Evolutionary conservation across 2,329 filamentous ascomycete species (phyloP), one percentile per base, ranked within the genome.

Genomic region (Orbilia quercus): DNA sequence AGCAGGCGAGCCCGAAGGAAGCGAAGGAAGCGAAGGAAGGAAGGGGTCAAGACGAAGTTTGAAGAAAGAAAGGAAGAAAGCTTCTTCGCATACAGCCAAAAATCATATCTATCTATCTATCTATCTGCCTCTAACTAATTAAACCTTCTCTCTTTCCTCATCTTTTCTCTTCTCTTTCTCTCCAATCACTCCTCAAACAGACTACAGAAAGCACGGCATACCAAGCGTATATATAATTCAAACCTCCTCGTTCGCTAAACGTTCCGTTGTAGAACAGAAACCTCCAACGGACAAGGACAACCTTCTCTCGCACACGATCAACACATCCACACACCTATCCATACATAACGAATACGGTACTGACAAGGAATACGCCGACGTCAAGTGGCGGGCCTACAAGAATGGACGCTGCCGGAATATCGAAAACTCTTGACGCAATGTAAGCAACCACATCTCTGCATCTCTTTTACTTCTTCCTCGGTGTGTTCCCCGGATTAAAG

Each of bases 331-430:
- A n/a, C n/a, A n/a, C n/a, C n/a, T n/a, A n/a, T n/a, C n/a, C n/a
- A n/a, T n/a, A n/a, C n/a, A n/a, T n/a, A n/a, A n/a, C n/a, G n/a
- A n/a, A 42, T 48, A 34, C 28, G 23, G 36, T 16, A 53, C 40
- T 28, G 1, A 57, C 40, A 18, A 25, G 14, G 31, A 9, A 54
- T 9, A 55, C 65, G 44, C 38, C 66, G 23, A 48, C 34, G 28
- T 38, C n/a, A 54, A 40, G 40, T 34, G 51, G 31, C 34, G 22
- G 51, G 34, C 34, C 25, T 36, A 36, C 14, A 54, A 63, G 22
- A 55, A 73, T 73, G 69, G 69, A 73, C 50, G 60, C 69, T 38
- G 69, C 69, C 18, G 69, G 69, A 31, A 73, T 73, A 73, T 73
- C 60, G 23, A 73, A 73, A 54, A 66, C 69, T 53, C 60, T 73